A percentile compares a stretch with the other conserved stretches of the same genome.
Conservation (phyloP, 352 stramenopile genomes). For the Phytophthora parvispora region DNA sequence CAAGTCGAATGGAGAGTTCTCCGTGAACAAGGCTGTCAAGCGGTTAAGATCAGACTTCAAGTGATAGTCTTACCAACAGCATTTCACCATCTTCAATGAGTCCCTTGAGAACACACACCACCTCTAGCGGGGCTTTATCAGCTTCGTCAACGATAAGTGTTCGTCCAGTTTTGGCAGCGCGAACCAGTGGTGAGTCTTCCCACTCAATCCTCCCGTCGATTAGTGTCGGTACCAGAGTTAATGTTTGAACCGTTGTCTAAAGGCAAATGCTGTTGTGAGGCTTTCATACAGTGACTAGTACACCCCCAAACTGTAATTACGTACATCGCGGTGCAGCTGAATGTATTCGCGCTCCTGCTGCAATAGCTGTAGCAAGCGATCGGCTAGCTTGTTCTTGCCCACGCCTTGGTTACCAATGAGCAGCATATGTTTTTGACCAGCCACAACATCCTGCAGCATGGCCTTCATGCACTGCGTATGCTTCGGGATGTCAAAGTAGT, state of each 20-base stretch:
- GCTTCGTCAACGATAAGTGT: slow-evolving; percentile 97
- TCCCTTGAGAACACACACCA: slow-evolving; percentile 96
- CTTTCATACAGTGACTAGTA: background rate
- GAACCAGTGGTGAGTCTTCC: slow-evolving; percentile 96
- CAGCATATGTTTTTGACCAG: slow-evolving; percentile 92
- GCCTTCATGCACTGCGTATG: slow-evolving; percentile 89
- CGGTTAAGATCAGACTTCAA: background rate
- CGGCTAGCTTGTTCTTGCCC: slow-evolving; percentile 97
- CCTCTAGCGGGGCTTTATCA: slow-evolving; percentile 97
- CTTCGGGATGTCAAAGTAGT: slow-evolving; percentile 93
- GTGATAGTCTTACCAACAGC: slow-evolving; percentile 73
- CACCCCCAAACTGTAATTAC: too few species aligned
- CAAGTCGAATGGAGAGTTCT: background rate
- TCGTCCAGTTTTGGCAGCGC: slow-evolving; percentile 92
- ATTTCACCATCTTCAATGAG: slow-evolving; percentile 98
- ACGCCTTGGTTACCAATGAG: slow-evolving; percentile 97
- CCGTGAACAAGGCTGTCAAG: background rate
- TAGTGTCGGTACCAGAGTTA: slow-evolving; percentile 93
- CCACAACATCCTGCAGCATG: slow-evolving; percentile 88
- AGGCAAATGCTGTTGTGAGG: slow-evolving; percentile 1
- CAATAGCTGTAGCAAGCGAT: slow-evolving; percentile 92
- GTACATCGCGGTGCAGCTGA: slow-evolving; percentile 96
- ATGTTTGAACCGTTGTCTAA: slow-evolving; percentile 94
- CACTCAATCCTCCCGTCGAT: slow-evolving; percentile 92
- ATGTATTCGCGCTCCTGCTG: slow-evolving; percentile 97